Percentiles rank a stretch among this genome's conserved stretches.
Evolutionary conservation across 495 filamentous ascomycete species (phyloP).

Genomic region (Aspergillus olivimuriae): DNA sequence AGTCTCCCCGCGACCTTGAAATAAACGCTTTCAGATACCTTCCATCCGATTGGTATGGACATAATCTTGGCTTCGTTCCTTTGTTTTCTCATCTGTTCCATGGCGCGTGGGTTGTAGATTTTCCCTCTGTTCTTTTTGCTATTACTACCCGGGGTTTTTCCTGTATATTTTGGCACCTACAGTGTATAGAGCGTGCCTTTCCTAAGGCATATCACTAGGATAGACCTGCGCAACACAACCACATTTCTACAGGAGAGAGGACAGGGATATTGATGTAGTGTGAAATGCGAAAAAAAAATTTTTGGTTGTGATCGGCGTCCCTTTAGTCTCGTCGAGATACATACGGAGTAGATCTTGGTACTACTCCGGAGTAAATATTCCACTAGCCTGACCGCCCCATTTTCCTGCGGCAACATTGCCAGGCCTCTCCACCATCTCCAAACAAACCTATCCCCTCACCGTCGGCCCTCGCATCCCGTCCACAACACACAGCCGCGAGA

Average conservation of each 20-base stretch:
- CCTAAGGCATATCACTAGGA: constrained; percentile 3
- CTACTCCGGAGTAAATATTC: no score
- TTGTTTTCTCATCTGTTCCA: constrained; percentile 9
- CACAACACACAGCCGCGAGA: constrained; percentile 12
- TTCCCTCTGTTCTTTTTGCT: constrained; percentile 4
- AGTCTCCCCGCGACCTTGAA: constrained; percentile 42
- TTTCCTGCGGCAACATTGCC: constrained; percentile 15
- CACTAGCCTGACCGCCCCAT: background rate
- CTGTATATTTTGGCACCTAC: constrained; percentile 11
- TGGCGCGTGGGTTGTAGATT: constrained; percentile 22
- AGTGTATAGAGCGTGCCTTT: constrained; percentile 13
- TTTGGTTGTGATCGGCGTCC: no score
- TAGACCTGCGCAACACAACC: constrained; percentile 8
- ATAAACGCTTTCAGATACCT: constrained; percentile 16
- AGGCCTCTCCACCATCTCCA: constrained; percentile 5
- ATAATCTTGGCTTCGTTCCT: background rate
- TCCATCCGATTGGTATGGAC: constrained; percentile 1
- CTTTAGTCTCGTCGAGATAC: no score
- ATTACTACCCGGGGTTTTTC: constrained; percentile 1
- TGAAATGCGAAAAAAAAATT: no score
- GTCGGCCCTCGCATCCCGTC: background rate
- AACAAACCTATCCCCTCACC: constrained; percentile 4
- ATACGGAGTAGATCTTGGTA: no score
- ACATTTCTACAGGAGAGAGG: constrained; percentile 2
- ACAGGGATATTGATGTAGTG: no score